Evolutionary conservation across 1,139 yeast species (phyloP).

Genomic region (Zygosaccharomyces pseudobailii): DNA sequence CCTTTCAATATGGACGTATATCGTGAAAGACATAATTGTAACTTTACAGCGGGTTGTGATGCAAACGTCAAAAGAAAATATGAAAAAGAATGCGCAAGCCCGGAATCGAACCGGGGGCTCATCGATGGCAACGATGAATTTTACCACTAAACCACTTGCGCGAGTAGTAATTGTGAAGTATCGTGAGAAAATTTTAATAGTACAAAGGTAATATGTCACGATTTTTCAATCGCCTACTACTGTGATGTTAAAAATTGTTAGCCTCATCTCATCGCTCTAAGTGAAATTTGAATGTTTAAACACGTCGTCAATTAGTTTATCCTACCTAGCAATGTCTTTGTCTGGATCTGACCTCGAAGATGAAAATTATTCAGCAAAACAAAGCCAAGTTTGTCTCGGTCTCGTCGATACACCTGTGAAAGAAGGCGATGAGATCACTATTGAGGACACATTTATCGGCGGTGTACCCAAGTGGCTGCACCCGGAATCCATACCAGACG

Average conservation of each 20-base stretch:
- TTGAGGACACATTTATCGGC: constrained; percentile 77
- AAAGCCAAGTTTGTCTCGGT: constrained; percentile 47
- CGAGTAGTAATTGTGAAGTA: background rate
- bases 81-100: constrained; percentile 21
- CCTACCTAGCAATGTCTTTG: background rate
- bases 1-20: no score
- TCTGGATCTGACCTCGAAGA: constrained; percentile 29
- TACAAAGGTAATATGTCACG: background rate
- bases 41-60: no score
- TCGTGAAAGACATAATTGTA: no score
- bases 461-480: constrained; percentile 64
- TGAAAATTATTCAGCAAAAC: constrained; percentile 15
- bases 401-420: constrained; percentile 50
- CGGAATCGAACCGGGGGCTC: constrained; percentile 29
- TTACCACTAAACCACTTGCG: constrained; percentile 28
- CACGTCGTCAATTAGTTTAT: background rate
- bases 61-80: background rate
- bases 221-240: no score
- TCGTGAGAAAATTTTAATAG: background rate
- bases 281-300: background rate
- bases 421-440: constrained; percentile 45
- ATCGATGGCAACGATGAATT: constrained; percentile 27
- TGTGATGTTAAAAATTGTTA: background rate
- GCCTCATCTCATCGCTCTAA: background rate
- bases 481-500: constrained; percentile 51